Evolutionary conservation across 2,329 filamentous ascomycete genomes (phyloP).

Genomic region (Sordariomycetes sp.): DNA sequence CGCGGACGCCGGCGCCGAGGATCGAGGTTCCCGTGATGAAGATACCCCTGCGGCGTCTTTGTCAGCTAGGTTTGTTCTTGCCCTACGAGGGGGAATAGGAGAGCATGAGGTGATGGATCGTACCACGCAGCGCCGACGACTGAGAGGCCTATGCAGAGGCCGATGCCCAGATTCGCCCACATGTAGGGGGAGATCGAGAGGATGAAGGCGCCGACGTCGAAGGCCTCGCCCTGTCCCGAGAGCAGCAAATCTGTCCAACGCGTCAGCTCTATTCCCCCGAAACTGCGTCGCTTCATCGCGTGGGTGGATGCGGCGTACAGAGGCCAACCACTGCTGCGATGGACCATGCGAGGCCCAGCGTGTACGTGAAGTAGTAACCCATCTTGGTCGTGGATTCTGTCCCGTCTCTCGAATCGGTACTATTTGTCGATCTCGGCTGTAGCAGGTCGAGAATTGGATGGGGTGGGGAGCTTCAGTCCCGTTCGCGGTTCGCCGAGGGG

Average conservation of each 20-base stretch:
- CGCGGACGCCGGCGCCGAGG: slow-evolving; percentile 90
- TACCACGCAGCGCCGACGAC: slow-evolving; percentile 98
- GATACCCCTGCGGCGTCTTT: slow-evolving; percentile 65
- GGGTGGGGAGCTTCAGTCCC: background rate
- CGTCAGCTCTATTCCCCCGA: background rate
- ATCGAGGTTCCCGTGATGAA: slow-evolving; percentile 98
- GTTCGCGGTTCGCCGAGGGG: background rate
- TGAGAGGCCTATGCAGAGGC: slow-evolving; percentile 88
- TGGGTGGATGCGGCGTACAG: slow-evolving; percentile 46
- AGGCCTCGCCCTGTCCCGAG: slow-evolving; percentile 87
- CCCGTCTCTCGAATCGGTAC: background rate
- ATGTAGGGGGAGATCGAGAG: slow-evolving; percentile 89
- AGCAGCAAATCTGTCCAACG: slow-evolving; percentile 84
- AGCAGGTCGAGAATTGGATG: background rate
- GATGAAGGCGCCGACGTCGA: slow-evolving; percentile 94
- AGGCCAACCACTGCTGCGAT: slow-evolving; percentile 64
- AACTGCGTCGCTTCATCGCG: background rate
- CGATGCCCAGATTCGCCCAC: slow-evolving; percentile 86
- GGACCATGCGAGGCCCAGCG: slow-evolving; percentile 55
- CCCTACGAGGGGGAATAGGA: background rate
- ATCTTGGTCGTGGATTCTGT: slow-evolving; percentile 24
- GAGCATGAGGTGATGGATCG: slow-evolving; percentile 11
- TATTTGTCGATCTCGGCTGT: background rate
- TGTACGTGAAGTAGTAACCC: slow-evolving; percentile 66
- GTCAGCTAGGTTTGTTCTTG: background rate